A percentile compares a stretch with the other conserved stretches of the same genome.
Conservation (phyloP, 75 land plant species). For the Isoetes taiwanensis region DNA sequence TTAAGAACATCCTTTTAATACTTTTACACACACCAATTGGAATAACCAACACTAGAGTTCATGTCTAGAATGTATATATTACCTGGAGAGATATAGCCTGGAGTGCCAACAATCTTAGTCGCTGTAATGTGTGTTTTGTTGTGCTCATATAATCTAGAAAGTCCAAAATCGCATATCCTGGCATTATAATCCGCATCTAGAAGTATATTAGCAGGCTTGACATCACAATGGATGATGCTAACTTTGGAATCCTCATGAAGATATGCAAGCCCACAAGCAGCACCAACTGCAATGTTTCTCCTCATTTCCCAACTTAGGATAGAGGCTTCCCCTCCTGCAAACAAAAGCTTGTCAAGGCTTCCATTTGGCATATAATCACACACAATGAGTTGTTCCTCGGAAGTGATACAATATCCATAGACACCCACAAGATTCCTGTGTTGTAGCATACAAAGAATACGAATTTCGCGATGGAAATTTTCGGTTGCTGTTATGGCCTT, state of each 20-base stretch:
- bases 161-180: background rate
- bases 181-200: background rate
- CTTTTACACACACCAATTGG: background rate
- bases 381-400: background rate
- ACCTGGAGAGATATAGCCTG: background rate
- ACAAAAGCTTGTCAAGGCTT: background rate
- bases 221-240: background rate
- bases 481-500: background rate
- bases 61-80: background rate
- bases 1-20: too few species aligned
- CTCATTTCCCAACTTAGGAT: background rate
- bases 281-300: background rate
- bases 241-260: background rate
- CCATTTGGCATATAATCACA: background rate
- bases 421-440: background rate
- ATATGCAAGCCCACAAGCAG: background rate
- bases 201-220: background rate
- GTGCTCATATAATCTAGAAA: background rate
- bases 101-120: background rate
- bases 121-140: background rate
- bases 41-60: background rate
- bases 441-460: background rate
- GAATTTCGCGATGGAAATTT: background rate
- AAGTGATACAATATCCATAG: background rate
- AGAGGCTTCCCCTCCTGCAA: background rate